Conservation (phyloP, 441 rosid species). For the Brassica balearica region DNA sequence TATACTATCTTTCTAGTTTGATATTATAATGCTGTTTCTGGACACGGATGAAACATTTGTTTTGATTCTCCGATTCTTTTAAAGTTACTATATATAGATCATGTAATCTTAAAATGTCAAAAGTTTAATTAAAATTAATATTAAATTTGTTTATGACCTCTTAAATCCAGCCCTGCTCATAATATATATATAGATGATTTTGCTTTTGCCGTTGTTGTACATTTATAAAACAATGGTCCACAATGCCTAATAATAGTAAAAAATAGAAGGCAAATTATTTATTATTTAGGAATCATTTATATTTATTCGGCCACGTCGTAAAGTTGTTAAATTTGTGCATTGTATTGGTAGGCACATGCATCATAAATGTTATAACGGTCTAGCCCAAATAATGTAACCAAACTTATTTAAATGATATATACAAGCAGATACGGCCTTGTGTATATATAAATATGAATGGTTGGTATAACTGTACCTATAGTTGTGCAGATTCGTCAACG, state of each 20-base stretch:
- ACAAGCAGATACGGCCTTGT: background rate
- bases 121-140: no score
- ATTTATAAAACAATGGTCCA: constrained; percentile 3
- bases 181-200: background rate
- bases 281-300: background rate
- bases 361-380: constrained; percentile 7
- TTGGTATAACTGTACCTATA: constrained; percentile 14
- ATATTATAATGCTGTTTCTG: background rate
- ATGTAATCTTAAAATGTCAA: background rate
- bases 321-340: background rate
- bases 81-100: no score
- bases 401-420: background rate
- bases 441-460: background rate
- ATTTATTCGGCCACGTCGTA: background rate
- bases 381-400: constrained; percentile 1
- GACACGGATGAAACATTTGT: background rate
- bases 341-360: constrained; percentile 6
- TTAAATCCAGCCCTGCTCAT: background rate
- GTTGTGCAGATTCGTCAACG: background rate
- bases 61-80: background rate
- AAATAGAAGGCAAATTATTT: background rate
- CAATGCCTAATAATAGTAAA: background rate
- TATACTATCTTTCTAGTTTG: background rate
- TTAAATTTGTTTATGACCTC: background rate
- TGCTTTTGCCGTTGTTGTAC: background rate